Base-by-base conservation (phyloP, 805 yeast species). In the Saccharomycopsis microspora region DNA sequence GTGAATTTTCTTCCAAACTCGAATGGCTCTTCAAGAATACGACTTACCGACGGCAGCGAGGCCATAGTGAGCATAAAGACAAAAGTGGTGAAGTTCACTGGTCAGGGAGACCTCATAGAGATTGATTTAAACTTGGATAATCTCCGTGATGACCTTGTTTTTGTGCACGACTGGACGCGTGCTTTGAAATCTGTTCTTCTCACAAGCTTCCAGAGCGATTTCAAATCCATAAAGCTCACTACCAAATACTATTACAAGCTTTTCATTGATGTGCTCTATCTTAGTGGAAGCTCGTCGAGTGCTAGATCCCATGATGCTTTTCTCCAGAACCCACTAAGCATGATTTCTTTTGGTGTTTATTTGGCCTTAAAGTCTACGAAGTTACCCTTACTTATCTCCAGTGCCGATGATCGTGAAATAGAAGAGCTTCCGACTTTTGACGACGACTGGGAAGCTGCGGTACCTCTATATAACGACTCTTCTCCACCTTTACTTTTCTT, bases 1-100 rank as follows among this genome's bases (percentile, higher is more conserved):
- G 78, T 85, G 5, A 82, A 82, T 44, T 83, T 90, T 57, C 69
- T 93, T 50, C 93, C 95, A 0, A 76, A 81, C 45, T 84, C 96
- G 3, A 86, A 90, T 64, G 98, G 98, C 9, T 88, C 97, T 2
- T 83, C 97, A 0, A 74, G 95, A 65, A 76, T 90, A 19, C 74
- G 88, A 54, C 74, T 87, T 34, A 74, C 84, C 43, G 97, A 90
- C 63, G 97, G 98, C 28, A 78, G 87, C 52, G 97, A 93, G 64
- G 87, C 96, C 57, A 82, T 93, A 34, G 90, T 87, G 4, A 93
- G 97, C 58, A 74, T 90, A 43, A 93, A 93, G 64, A 77, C 89
- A 8, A 83, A 84, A 57, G 96, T 89, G 3, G 84, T 85, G 10
- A 71, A 68, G 43, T 65, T 64, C 48, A 56, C 64, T 4, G 51